Evolutionary conservation across 192 early-diverging fungal species (phyloP), one percentile per base, ranked within the genome.

Genomic region (Backusella australiensis): DNA sequence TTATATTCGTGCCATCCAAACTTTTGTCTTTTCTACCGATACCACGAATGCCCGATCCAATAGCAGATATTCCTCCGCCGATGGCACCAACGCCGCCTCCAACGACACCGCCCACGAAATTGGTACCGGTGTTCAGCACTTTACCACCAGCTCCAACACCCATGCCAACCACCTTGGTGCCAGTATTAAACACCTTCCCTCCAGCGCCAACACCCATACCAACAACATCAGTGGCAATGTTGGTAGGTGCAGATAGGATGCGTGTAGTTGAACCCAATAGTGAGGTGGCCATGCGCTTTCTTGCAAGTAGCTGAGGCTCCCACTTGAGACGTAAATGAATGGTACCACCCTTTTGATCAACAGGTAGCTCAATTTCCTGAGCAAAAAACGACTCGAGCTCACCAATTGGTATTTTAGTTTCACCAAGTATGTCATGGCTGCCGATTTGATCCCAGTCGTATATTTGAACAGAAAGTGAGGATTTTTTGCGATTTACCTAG

Each of bases 381-480:
- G 75, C 67, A 46, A 21, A 41, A 56, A 83, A 83, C 9, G 75
- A 75, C 49, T 79, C 78, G 0, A 83, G n/a, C 12, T 75, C 73
- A 26, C 34, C 26, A 19, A 95, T 78, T 65, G 88, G 83, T 38
- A 95, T 74, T 7, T 81, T 77, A 9, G 80, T 84, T 4, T 75
- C 67, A 44, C 89, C 92, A 17, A 95, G 78, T 53, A 85, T 82
- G 41, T 83, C 86, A 73, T 88, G 81, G 19, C 85, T 82, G 42
- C 86, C 86, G 36, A 95, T 77, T 83, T 92, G 88, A 75, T 95
- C 91, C 93, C 93, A 95, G 81, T 95, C 94, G 72, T 81, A 94
- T 4, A 93, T 82, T 35, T 92, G 86, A 11, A 93, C 85, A 32
- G 78, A 72, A 73, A 93, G 84, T 36, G 85, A 82, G 4, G 91